Base-by-base conservation (phyloP, 2,329 filamentous ascomycete genomes). In the Aspergillus sojae region DNA sequence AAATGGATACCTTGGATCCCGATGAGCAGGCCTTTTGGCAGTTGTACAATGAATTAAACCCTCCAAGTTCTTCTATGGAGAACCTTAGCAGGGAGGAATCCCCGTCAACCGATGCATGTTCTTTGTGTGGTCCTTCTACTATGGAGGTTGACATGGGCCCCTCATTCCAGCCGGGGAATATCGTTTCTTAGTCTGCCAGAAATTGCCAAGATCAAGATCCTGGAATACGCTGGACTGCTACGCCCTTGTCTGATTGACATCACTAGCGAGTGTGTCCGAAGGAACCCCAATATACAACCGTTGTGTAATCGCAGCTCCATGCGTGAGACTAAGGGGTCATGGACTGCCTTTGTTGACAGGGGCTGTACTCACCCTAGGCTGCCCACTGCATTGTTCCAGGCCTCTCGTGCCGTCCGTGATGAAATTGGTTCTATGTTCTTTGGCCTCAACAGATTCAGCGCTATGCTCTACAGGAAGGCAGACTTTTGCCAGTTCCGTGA, bases 101-200 rank as follows among this genome's bases (percentile, higher is more conserved):
- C 30, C 19, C 12, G 12, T 34, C 28, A 36, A 41, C 10, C 11
- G 39, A 30, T 12, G 12, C 48, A 19, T 36, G 23, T 23, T 11
- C 46, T 26, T 46, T 48, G 28, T 36, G 26, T 23, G 57, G 9
- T 11, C 7, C 43, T 39, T 16, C n/a, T 1, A n/a, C 16, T 19
- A 21, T 19, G 19, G 45, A 39, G n/a, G 46, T 32, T 34, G 23
- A 21, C 21, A 21, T 19, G 19, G 39, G 32, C 12, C 32, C 23
- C 45, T 12, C 41, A 30, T 14, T 28, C 12, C 62, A 28, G 16
- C 41, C 28, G 4, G 39, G 41, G 41, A 26, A 50, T 53, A 23
- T 67, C 66, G 0, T 67, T 72, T 39, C 45, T 70, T 10, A 62
- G 71, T 34, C 61, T 73, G n/a, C 71, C 71, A 6, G 43, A 68